phyloP scores from a whole-genome alignment of 441 rosid species.

The Populus hybrid region DNA sequence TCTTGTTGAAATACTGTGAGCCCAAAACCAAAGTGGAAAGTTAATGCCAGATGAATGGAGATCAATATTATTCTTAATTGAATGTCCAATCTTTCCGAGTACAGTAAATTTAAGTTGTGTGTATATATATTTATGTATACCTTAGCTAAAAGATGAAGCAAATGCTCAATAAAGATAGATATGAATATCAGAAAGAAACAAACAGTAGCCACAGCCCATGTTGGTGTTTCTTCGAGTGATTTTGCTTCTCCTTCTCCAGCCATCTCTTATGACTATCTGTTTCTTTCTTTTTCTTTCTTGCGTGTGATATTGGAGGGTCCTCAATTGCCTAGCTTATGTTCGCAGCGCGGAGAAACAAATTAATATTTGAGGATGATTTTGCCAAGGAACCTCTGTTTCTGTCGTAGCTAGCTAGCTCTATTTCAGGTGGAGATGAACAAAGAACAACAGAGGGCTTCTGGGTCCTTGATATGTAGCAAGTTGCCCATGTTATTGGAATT shows the following conservation, averaged over 20 bases:
- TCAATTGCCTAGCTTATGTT: not conserved
- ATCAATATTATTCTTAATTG: not conserved
- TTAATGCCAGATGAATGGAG: not conserved
- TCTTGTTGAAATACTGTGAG: conserved; percentile 49
- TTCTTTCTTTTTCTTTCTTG: not conserved
- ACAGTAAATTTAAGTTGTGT: not conserved
- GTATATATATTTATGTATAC: not conserved
- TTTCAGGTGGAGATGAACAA: too few species aligned
- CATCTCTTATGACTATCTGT: conserved; percentile 12
- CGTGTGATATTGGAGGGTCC: not conserved
- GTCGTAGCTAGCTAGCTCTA: too few species aligned
- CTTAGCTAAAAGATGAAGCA: conserved; percentile 60
- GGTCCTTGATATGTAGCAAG: not conserved
- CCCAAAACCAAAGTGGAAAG: not conserved
- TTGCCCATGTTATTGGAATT: not conserved
- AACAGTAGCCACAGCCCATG: conserved; percentile 85
- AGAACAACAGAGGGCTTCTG: too few species aligned
- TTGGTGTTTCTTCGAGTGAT: conserved; percentile 58
- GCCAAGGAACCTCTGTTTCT: too few species aligned
- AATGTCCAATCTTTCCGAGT: not conserved
- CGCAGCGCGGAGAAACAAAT: too few species aligned
- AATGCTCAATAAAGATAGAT: conserved; percentile 53
- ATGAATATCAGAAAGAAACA: conserved; percentile 54
- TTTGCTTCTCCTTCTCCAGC: conserved; percentile 27
- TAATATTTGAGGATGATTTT: too few species aligned